Evolutionary conservation across 164 flowering plant genomes (phyloP), one percentile per base, ranked within the genome.

Genomic region (Brasenia schreberi): DNA sequence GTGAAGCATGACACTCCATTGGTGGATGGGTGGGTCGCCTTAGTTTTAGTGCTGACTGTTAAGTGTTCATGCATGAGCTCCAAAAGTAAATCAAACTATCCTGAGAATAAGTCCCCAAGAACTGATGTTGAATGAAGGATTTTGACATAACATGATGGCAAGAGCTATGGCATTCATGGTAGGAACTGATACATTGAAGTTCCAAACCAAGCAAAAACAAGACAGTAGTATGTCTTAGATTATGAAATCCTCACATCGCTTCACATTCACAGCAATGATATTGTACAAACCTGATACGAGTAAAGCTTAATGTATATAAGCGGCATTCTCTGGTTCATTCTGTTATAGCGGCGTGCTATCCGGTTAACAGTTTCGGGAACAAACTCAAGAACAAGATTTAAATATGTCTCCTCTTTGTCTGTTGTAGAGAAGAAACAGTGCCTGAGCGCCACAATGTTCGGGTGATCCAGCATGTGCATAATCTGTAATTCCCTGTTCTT

Each of bases 391-490:
- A 92, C 98, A 70, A 92, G 90, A 80, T 92, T 92, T 43, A 92
- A 78, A 78, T 89, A 92, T 4, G 89, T 70, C 75, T 92, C 98
- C 78, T 92, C 98, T 74, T 84, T 92, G 74, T 92, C 98, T 9
- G 92, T 89, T 43, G 86, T 85, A 60, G 98, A 87, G 69, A 83
- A 89, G 81, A 92, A 92, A 67, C 86, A 82, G 77, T 92, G 96
- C 80, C 84, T 89, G 42, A 92, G 89, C 59, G 89, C 82, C 65
- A 92, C 98, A 70, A 89, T 76, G 69, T 92, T 92, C 62, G 98
- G 98, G 75, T 92, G 96, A 77, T 89, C 98, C 83, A 92, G 67
- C 95, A 92, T 87, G 67, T 92, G 96, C 98, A 92, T 89, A 68
- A 92, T 89, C 83, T 92, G 98, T 67, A 92, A 75, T 69, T 92